These are phyloP conservation scores for Phytophthora citrophthora DNA, from an alignment of 352 stramenopile genomes.

Conservation along the genomic window DNA sequence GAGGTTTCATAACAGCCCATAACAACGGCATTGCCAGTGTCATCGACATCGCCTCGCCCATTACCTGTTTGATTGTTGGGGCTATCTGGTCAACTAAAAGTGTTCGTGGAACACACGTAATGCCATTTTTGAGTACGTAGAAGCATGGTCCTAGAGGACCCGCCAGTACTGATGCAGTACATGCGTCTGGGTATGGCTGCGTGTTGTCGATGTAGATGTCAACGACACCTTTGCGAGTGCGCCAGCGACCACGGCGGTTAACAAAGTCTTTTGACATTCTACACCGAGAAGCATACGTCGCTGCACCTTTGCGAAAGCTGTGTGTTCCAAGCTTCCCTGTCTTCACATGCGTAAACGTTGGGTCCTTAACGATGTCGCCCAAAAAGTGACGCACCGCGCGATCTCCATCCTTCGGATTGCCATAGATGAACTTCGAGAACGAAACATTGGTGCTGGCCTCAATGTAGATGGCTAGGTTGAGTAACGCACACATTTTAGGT, in stretches of 20 bases:
- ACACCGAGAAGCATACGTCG: slow-evolving; percentile 16
- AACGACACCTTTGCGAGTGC: not conserved
- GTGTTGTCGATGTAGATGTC: too few species aligned
- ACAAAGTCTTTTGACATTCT: slow-evolving; percentile 17
- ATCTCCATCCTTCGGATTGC: slow-evolving; percentile 20
- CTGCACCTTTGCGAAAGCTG: slow-evolving; percentile 3
- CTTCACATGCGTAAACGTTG: too few species aligned
- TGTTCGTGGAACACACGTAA: not conserved
- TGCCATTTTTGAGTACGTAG: slow-evolving; percentile 17
- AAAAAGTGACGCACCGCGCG: slow-evolving; percentile 14
- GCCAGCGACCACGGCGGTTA: too few species aligned
- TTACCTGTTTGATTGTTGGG: slow-evolving; percentile 3
- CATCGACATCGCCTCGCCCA: slow-evolving; percentile 3
- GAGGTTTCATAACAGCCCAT: not conserved
- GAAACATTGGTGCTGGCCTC: slow-evolving; percentile 3
- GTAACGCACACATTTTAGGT: slow-evolving; percentile 12
- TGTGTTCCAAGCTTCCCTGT: not conserved
- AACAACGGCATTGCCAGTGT: not conserved
- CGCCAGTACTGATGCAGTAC: not conserved
- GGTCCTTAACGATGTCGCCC: not conserved
- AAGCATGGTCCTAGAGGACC: slow-evolving; percentile 18
- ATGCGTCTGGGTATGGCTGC: not conserved
- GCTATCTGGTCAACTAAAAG: slow-evolving; percentile 6
- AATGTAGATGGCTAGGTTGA: slow-evolving; percentile 24
- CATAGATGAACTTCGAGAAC: slow-evolving; percentile 14